Evolutionary conservation across 768 basidiomycete species (phyloP), one percentile per base, ranked within the genome.

Genomic region (Hebeloma cylindrosporum): DNA sequence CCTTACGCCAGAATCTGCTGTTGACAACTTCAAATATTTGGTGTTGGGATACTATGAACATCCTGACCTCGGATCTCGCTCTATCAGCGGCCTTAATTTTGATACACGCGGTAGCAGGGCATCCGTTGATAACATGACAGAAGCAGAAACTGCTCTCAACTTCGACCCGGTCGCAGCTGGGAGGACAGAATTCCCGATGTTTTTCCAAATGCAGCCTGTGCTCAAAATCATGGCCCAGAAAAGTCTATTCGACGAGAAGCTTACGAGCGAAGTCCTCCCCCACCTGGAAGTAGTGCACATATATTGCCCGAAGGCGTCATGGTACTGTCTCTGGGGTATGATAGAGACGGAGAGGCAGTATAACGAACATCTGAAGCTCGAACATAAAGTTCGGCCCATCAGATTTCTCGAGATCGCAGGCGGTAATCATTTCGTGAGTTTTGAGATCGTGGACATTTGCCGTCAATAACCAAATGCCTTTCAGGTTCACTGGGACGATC

Each of bases 171-270:
- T 9, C 8, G 21, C 22, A 13, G 14, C 22, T n/a, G n/a, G 26
- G 14, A 40, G 38, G 20, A 4, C 13, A 18, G 34, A 36, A 21
- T 21, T 10, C 17, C 11, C 5, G 4, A 36, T 36, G 34, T 36
- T 39, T n/a, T n/a, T 4, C 3, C 38, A 22, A 89, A 93, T 59
- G 58, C 67, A 18, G 68, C 72, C 3, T 5, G 28, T 26, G 5
- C 22, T 71, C 80, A 78, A 45, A 44, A 37, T 27, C 30, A 5
- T 40, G 27, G 13, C 35, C 38, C 16, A 41, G 13, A 21, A 45
- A 40, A 40, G 11, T 37, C 20, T 40, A 13, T 40, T 22, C 21
- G 9, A 40, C 23, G 26, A 40, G 11, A 13, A 40, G 3, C 20
- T 25, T 11, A 26, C 23, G 7, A 7, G 28, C 8, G 9, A 6